phyloP scores from a whole-genome alignment of 805 yeast species.

The Saccharomycopsis vini region DNA sequence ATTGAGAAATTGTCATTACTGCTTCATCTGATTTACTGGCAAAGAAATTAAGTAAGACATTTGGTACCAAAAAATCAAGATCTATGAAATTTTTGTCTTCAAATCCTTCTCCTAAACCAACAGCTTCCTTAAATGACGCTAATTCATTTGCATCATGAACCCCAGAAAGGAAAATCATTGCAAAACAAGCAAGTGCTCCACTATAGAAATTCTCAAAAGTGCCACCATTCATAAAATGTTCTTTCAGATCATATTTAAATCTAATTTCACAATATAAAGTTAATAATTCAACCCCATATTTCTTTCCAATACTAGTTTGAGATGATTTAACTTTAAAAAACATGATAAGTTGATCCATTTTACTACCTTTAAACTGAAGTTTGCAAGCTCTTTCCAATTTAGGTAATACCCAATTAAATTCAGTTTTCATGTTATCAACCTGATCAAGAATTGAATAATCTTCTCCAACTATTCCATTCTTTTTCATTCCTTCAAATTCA shows the following conservation, averaged over 20 bases:
- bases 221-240: neutral
- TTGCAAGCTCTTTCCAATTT: constrained; percentile 4
- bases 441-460: neutral
- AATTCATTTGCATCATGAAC: neutral
- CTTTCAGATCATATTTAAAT: constrained; percentile 3
- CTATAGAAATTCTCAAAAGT: neutral
- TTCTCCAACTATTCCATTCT: constrained; percentile 4
- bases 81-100: neutral
- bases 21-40: constrained; percentile 9
- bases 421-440: neutral
- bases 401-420: neutral
- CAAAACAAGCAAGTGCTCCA: constrained; percentile 6
- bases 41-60: constrained; percentile 11
- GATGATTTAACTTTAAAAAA: constrained; percentile 47
- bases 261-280: constrained; percentile 36
- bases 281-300: constrained; percentile 38
- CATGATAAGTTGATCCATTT: constrained; percentile 37
- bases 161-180: constrained; percentile 4
- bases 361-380: neutral
- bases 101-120: constrained; percentile 7
- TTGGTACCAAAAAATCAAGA: constrained; percentile 9
- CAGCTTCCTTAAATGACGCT: neutral
- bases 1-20: constrained; percentile 9
- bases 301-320: constrained; percentile 46
- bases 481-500: constrained; percentile 5